These are phyloP conservation scores for Chrysanthemum seticuspe DNA, from an alignment of 129 eudicot species.

Conservation along the genomic window DNA sequence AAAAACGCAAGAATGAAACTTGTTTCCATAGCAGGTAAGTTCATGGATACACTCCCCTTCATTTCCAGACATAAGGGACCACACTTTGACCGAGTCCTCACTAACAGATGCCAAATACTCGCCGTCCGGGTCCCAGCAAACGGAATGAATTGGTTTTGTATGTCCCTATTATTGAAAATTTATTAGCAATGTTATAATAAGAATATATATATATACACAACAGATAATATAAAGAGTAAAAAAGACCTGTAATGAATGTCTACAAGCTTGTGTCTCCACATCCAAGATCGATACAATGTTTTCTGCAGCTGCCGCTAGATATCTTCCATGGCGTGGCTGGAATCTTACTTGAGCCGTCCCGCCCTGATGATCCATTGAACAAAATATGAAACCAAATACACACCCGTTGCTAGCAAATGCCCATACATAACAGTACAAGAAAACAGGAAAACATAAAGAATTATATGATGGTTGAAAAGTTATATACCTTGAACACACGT, in stretches of 20 bases:
- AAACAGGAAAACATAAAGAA: neutral
- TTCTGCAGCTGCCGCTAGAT: slow-evolving; percentile 95
- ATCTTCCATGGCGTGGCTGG: slow-evolving; percentile 90
- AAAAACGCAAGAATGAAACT: slow-evolving; percentile 90
- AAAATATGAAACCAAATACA: neutral
- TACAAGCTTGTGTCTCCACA: slow-evolving; percentile 74
- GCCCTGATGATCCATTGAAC: slow-evolving; percentile 49
- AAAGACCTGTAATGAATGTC: slow-evolving; percentile 65
- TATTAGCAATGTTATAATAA: neutral
- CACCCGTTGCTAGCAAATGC: too few species aligned
- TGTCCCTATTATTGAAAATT: slow-evolving; percentile 51
- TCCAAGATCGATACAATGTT: slow-evolving; percentile 86
- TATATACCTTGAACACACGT: slow-evolving; percentile 75
- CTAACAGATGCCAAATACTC: slow-evolving; percentile 92
- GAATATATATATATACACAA: neutral
- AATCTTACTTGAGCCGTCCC: slow-evolving; percentile 80
- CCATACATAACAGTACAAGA: neutral
- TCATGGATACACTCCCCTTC: slow-evolving; percentile 90
- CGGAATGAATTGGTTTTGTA: slow-evolving; percentile 73
- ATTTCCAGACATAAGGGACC: slow-evolving; percentile 75
- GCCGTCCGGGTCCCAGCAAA: slow-evolving; percentile 94
- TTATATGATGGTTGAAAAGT: neutral
- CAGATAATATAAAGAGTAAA: neutral
- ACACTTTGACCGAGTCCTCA: slow-evolving; percentile 89
- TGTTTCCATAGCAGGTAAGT: slow-evolving; percentile 86